Conservation (phyloP, 495 filamentous ascomycete species). For the Pyrenopolyporus hunteri region DNA sequence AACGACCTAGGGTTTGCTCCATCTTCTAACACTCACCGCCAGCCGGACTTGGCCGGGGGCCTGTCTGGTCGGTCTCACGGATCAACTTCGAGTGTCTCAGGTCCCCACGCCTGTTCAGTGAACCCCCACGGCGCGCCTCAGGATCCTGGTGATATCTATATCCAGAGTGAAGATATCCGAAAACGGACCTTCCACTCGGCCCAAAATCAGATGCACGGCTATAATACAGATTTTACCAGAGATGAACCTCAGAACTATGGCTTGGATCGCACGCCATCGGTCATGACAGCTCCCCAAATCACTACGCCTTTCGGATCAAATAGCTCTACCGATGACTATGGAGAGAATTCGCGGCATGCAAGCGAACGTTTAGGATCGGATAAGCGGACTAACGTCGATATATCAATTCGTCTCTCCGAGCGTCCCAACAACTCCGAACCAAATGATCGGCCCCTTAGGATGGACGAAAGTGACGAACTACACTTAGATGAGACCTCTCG, state of each 20-base stretch:
- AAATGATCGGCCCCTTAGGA: slow-evolving; percentile 4
- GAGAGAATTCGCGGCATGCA: slow-evolving; percentile 5
- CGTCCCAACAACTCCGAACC: slow-evolving; percentile 11
- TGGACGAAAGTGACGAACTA: slow-evolving; percentile 11
- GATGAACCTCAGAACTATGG: slow-evolving; percentile 12
- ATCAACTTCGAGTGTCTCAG: slow-evolving; percentile 18
- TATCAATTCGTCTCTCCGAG: slow-evolving; percentile 10
- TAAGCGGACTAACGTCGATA: slow-evolving; percentile 14
- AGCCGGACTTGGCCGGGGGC: slow-evolving; percentile 6
- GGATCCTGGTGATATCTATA: slow-evolving; percentile 42
- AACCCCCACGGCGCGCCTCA: slow-evolving; percentile 44
- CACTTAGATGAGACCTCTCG: slow-evolving; percentile 38
- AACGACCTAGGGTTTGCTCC: slow-evolving; percentile 29
- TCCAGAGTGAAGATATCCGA: slow-evolving; percentile 41
- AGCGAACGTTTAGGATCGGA: slow-evolving; percentile 15
- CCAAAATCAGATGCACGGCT: slow-evolving; percentile 24
- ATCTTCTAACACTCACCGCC: slow-evolving; percentile 24
- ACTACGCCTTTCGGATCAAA: slow-evolving; percentile 32
- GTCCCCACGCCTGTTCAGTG: slow-evolving; percentile 4
- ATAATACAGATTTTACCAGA: slow-evolving; percentile 16
- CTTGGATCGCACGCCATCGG: slow-evolving; percentile 5
- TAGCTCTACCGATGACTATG: slow-evolving; percentile 28
- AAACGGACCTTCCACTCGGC: slow-evolving; percentile 27
- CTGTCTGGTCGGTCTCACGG: slow-evolving; percentile 14
- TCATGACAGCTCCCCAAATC: slow-evolving; percentile 14